phyloP scores from a whole-genome alignment of 371 early-diverging fungal species.

The Rhizopus stolonifer region DNA sequence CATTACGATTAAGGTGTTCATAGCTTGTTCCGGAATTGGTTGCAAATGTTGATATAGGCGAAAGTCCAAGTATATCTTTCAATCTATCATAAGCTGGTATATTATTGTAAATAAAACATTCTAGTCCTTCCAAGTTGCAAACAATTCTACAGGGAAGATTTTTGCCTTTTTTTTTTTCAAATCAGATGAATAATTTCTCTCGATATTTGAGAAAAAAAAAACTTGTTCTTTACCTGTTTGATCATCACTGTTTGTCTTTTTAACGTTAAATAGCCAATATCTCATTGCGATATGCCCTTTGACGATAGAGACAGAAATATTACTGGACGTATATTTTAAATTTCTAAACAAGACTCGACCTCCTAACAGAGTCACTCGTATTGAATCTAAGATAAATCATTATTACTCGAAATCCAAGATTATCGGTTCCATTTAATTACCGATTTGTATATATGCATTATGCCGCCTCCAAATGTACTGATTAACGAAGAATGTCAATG shows the following conservation, averaged over 20 bases:
- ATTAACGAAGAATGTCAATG: constrained; percentile 65
- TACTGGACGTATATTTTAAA: constrained; percentile 70
- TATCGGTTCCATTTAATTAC: constrained; percentile 34
- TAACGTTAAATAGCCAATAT: constrained; percentile 74
- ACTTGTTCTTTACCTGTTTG: constrained; percentile 5
- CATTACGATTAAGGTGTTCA: constrained; percentile 3
- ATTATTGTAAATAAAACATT: constrained; percentile 85
- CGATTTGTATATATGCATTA: constrained; percentile 73
- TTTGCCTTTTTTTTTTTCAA: constrained; percentile 11
- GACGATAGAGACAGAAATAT: constrained; percentile 72
- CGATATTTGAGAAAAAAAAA: neutral
- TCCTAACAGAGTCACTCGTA: constrained; percentile 73
- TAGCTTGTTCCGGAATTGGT: neutral
- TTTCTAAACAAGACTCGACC: constrained; percentile 83
- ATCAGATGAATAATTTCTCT: too few relatives aligned
- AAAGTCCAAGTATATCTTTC: constrained; percentile 56
- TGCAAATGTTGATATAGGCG: constrained; percentile 3
- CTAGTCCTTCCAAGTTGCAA: constrained; percentile 77
- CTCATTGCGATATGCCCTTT: constrained; percentile 79
- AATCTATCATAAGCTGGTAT: constrained; percentile 71
- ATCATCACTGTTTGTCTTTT: constrained; percentile 37
- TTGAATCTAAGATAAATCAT: constrained; percentile 55
- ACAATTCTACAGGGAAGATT: constrained; percentile 63
- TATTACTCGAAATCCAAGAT: too few relatives aligned
- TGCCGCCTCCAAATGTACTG: constrained; percentile 73